These are phyloP conservation scores for Lithohypha guttulata DNA, from an alignment of 2,329 filamentous ascomycete species.

Conservation along the genomic window DNA sequence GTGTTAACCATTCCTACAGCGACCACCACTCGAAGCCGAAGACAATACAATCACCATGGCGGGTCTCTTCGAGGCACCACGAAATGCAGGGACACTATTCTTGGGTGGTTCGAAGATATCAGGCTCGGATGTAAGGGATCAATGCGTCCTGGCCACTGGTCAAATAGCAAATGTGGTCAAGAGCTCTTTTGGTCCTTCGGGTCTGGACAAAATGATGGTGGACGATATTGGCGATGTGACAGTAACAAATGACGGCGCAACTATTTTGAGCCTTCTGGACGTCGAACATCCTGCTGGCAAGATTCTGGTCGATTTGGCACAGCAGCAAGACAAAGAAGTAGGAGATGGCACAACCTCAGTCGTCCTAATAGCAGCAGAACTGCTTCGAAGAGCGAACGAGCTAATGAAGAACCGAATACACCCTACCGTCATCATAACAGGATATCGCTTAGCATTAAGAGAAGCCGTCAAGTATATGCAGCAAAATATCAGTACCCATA, in stretches of 20 bases:
- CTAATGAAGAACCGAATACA: constrained; percentile 99
- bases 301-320: constrained; percentile 92
- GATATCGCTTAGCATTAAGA: constrained; percentile 86
- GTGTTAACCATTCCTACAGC: too few species aligned
- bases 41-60: constrained; percentile 69
- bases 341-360: constrained; percentile 97
- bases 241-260: constrained; percentile 96
- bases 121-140: constrained; percentile 89
- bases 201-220: constrained; percentile 99
- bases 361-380: constrained; percentile 91
- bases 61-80: constrained; percentile 89
- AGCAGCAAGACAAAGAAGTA: constrained; percentile 98
- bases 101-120: constrained; percentile 96
- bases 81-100: constrained; percentile 88
- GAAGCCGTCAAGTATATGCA: constrained; percentile 99
- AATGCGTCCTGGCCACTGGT: constrained; percentile 93
- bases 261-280: constrained; percentile 87
- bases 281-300: constrained; percentile 97
- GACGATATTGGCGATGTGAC: constrained; percentile 99
- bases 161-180: constrained; percentile 98
- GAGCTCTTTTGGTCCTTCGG: constrained; percentile 93
- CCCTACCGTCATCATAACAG: constrained; percentile 97
- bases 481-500: constrained; percentile 94
- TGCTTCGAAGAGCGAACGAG: constrained; percentile 87
- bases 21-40: too few species aligned